These are phyloP conservation scores for Antrodiella citrinella DNA, from an alignment of 768 basidiomycete species.

Conservation along the genomic window DNA sequence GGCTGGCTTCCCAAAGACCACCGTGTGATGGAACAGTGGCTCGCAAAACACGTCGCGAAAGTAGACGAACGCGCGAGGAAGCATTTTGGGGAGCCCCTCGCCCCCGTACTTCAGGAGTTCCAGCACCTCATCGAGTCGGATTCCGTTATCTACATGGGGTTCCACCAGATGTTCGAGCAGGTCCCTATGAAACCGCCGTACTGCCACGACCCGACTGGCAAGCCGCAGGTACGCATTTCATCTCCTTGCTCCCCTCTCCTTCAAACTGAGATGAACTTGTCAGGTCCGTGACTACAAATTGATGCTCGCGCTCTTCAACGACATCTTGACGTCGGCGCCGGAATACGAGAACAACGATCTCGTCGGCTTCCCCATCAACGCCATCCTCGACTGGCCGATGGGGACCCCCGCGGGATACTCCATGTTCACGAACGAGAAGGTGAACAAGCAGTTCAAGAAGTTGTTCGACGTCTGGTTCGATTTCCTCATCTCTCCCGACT, in stretches of 20 bases:
- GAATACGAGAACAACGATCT: neutral
- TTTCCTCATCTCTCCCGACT: slow-evolving; percentile 1
- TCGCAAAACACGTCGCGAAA: neutral
- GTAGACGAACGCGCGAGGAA: neutral
- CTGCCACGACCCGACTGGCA: slow-evolving; percentile 7
- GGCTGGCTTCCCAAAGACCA: slow-evolving; percentile 3
- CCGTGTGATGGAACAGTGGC: neutral
- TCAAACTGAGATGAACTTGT: neutral
- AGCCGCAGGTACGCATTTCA: neutral
- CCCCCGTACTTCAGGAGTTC: neutral
- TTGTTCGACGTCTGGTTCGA: neutral
- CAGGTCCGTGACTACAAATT: neutral
- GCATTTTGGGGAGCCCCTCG: neutral
- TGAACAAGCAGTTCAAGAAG: neutral
- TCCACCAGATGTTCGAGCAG: neutral
- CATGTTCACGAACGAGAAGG: neutral
- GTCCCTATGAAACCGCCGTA: slow-evolving; percentile 1
- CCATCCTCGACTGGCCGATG: neutral
- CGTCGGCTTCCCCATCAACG: neutral
- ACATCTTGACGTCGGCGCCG: neutral
- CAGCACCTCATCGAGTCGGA: neutral
- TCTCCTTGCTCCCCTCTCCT: neutral
- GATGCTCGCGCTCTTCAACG: neutral
- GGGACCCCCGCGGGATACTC: neutral
- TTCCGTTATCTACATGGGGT: neutral